Evolutionary conservation across 192 early-diverging fungal species (phyloP), one percentile per base, ranked within the genome.

Genomic region (Coemansia sp.): DNA sequence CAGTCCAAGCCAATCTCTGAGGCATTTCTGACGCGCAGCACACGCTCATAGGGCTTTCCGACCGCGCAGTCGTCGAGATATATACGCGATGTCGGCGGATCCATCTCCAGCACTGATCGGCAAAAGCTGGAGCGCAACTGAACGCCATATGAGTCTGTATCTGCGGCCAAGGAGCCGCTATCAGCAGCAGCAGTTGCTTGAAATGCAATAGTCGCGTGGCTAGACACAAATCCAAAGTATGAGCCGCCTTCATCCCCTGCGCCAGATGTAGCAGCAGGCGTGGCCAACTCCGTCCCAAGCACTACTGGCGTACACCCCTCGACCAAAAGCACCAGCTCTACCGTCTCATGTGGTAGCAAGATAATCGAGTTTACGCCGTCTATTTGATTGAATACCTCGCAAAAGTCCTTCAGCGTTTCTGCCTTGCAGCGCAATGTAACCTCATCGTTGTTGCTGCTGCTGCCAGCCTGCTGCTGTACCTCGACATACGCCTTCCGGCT

Each of bases 351-450:
- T 9, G 93, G 87, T 5, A 83, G 71, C 22, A 98, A 76, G 17
- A 78, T 70, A 0, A 97, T 62, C 67, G 90, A 80, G 62, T 88
- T 86, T 29, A 93, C 87, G 63, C 93, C 89, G 53, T 93, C 91
- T 40, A 98, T 91, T 75, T 89, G 91, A 76, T 99, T 99, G 77
- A 98, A 97, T 0, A 97, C 86, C 70, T 98, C 93, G 69, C 96
- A 95, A 70, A 93, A 98, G 44, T 78, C 73, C 44, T 64, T 74
- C 53, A 72, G 81, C 4, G 63, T 62, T 20, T 41, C 61, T 10
- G 81, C 59, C 45, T 62, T 78, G 31, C 81, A 78, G 32, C 56
- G 61, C 65, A 78, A 48, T 6, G 68, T 64, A 29, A 67, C 64
- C 55, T 77, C 72, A 44, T 27, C 59, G 9, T 22, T 12, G 9